Base-by-base conservation (phyloP, 2,329 filamentous ascomycete species). In the Thielaviopsis musarum region DNA sequence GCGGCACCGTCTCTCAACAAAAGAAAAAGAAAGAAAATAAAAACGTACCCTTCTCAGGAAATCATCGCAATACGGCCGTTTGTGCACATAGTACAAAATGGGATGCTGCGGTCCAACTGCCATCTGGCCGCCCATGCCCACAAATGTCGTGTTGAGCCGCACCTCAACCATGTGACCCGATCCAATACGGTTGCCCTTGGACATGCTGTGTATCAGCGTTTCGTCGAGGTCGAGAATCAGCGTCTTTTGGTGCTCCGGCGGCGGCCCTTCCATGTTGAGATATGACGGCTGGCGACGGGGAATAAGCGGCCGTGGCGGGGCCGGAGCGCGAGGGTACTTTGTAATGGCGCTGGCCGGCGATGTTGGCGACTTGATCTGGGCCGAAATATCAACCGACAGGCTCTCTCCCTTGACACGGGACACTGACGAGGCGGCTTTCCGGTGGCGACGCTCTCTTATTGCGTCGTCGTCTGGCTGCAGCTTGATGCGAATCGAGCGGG, bases 101-200 rank as follows among this genome's bases (percentile, higher is more conserved):
- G 93, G 93, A 69, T 98, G 91, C 68, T 95, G 91, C 49, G 90
- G 88, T 7, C 87, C 88, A 26, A 88, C 74, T 22, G 77, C 79
- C 21, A 82, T 75, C 65, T 83, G 79, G 26, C 85, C 83, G 34
- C 81, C 83, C 54, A 81, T 79, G 59, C 82, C 84, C 52, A 88
- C 79, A 59, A 82, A 73, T 63, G 82, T 83, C 61, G 84, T 84
- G 69, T 87, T 88, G 62, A 95, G 78, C 66, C 90, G 90, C 64
- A 98, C 93, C 73, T 98, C 93, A 57, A 98, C 91, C 93, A 98
- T 98, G 72, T 98, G 93, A 19, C 93, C 93, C 21, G 88, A 91
- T 66, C 88, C 91, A 85, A 95, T 95, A 61, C 91, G 82, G 58
- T 91, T 91, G 30, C 93, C 93, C 70, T 96, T 96, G 62, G 91